Base-by-base conservation (phyloP, 2,329 filamentous ascomycete genomes). In the Aureobasidium sp. region DNA sequence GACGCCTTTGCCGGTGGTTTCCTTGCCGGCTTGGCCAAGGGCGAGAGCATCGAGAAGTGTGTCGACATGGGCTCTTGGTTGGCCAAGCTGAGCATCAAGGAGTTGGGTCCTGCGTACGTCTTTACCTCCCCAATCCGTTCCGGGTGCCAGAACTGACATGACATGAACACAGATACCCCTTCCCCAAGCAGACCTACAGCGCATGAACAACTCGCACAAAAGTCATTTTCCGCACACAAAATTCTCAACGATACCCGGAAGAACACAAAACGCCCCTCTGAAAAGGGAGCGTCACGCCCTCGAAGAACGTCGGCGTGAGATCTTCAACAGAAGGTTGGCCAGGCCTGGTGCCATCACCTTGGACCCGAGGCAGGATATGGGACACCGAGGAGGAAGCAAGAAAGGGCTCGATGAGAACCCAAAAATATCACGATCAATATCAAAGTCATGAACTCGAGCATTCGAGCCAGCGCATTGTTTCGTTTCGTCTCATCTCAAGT, bases 41-140 rank as follows among this genome's bases (percentile, higher is more conserved):
- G 89, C 76, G 90, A 94, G 80, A 75, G 85, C 61, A 82, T 99
- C 56, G 87, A 89, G 70, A 85, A 87, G 68, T 84, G 84, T 71
- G 83, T 99, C 69, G 89, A 97, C 75, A 90, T 94, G 84, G 94
- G 94, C 67, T 92, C 97, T 79, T 99, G 94, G 94, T 84, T 99
- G 68, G 94, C 94, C 55, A 88, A 88, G 72, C 82, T 96, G 71
- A 94, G 91, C 82, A 93, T 99, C 75, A 87, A 93, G 80, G 92
- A 97, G 79, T 82, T 97, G 70, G 94, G 94, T 70, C 92, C 93
- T 78, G 94, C 91, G 88, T 97, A 88, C 83, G 89, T 89, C 62
- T 52, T 17, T 36, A 42, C 25, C 22, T n/a, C 48, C 31, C 39
- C 65, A 73, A 71, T 64, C 71, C 71, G n/a, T 72, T 68, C 65